Evolutionary conservation across 2,329 filamentous ascomycete genomes (phyloP).

Genomic region (Acarospora socialis): DNA sequence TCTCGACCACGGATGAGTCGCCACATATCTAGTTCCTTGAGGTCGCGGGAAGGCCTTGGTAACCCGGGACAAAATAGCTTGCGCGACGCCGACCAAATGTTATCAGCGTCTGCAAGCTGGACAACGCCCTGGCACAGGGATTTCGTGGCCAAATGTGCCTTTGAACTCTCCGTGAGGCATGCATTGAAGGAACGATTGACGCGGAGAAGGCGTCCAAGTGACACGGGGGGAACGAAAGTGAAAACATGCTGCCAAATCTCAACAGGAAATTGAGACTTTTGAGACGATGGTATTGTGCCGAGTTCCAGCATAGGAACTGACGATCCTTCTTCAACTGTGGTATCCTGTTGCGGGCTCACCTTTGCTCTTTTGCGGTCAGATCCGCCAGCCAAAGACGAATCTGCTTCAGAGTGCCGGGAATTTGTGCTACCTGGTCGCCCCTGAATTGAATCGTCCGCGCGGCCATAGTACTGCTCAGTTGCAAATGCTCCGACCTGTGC

Average conservation of each 20-base stretch:
- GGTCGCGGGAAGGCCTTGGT: slow-evolving; percentile 51
- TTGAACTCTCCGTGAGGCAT: slow-evolving; percentile 41
- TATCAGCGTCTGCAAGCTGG: slow-evolving; percentile 40
- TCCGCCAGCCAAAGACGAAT: too few species aligned
- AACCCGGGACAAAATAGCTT: slow-evolving; percentile 50
- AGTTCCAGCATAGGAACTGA: too few species aligned
- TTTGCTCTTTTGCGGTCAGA: too few species aligned
- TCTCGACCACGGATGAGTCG: slow-evolving; percentile 45
- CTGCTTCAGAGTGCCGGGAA: too few species aligned
- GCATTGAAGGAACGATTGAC: slow-evolving; percentile 53
- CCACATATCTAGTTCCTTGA: slow-evolving; percentile 65
- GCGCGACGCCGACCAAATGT: slow-evolving; percentile 58
- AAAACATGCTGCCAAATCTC: slow-evolving; percentile 60
- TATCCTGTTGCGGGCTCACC: too few species aligned
- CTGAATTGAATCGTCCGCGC: too few species aligned
- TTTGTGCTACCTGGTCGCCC: too few species aligned
- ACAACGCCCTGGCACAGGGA: slow-evolving; percentile 20
- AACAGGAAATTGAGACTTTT: slow-evolving; percentile 33
- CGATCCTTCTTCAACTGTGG: too few species aligned
- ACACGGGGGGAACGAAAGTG: slow-evolving; percentile 47
- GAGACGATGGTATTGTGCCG: too few species aligned
- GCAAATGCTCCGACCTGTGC: too few species aligned
- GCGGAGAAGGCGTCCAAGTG: slow-evolving; percentile 49
- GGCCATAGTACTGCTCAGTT: too few species aligned
- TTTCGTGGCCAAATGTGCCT: slow-evolving; percentile 19